A percentile compares a stretch with the other conserved stretches of the same genome.
phyloP scores from a whole-genome alignment of 257 asterid genomes.

The Osmanthus fragrans region DNA sequence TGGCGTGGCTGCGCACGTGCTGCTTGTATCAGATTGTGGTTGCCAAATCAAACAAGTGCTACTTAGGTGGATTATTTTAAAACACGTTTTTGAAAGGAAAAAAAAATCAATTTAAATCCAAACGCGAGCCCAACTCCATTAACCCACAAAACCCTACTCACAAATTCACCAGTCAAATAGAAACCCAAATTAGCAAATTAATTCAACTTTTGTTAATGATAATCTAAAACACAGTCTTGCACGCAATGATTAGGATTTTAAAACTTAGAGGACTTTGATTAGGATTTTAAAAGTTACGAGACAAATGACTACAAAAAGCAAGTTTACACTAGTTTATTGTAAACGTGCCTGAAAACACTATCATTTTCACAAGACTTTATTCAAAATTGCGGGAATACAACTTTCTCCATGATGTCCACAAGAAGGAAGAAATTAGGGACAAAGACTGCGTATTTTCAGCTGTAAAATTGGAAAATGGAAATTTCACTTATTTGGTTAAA shows the following conservation, averaged over 20 bases:
- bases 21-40: no score
- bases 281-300: neutral
- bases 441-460: slow-evolving; percentile 29
- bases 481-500: slow-evolving; percentile 26
- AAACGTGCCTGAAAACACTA: neutral
- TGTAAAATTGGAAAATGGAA: slow-evolving; percentile 25
- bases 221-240: no score
- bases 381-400: neutral
- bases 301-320: slow-evolving; percentile 22
- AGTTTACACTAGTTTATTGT: slow-evolving; percentile 16
- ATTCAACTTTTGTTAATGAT: no score
- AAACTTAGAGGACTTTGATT: neutral
- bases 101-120: no score
- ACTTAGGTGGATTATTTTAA: no score
- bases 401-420: neutral
- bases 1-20: no score
- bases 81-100: no score
- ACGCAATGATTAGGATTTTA: neutral
- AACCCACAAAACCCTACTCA: no score
- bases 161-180: no score
- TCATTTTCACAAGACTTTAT: neutral
- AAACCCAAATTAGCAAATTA: no score
- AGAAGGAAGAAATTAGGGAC: slow-evolving; percentile 16
- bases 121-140: no score
- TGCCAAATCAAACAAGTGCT: no score